Conservation (phyloP, 1,284 basidiomycete species). For the Sporisorium exsertum region DNA sequence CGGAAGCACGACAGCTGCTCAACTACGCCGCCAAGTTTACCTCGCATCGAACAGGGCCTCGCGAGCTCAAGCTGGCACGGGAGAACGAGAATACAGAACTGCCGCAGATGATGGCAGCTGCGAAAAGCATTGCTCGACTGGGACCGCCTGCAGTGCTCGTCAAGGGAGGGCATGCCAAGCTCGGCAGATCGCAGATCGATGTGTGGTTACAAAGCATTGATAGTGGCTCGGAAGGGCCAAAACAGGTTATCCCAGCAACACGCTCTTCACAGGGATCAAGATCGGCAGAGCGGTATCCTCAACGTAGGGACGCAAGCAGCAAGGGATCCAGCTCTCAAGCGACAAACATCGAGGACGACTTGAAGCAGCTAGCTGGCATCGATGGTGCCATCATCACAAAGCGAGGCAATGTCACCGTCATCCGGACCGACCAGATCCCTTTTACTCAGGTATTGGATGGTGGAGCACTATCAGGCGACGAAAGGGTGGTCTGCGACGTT, state of each 20-base stretch:
- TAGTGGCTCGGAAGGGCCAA: neutral
- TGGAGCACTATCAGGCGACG: neutral
- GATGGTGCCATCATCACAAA: constrained; percentile 32
- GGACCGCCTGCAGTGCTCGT: constrained; percentile 78
- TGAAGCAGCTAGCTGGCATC: constrained; percentile 30
- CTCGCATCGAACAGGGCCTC: constrained; percentile 19
- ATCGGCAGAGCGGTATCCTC: constrained; percentile 20
- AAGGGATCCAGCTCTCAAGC: neutral
- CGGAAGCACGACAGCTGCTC: constrained; percentile 80
- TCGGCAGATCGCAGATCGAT: constrained; percentile 28
- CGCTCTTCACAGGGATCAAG: neutral
- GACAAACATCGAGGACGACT: constrained; percentile 8
- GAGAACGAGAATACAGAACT: constrained; percentile 27
- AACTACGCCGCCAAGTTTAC: constrained; percentile 52
- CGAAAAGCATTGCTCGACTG: constrained; percentile 73
- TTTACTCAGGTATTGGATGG: constrained; percentile 31
- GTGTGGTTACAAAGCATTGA: constrained; percentile 7
- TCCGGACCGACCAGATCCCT: constrained; percentile 46
- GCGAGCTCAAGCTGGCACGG: constrained; percentile 27
- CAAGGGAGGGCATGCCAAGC: constrained; percentile 86
- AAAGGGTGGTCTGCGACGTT: constrained; percentile 78
- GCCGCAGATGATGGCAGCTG: constrained; percentile 70
- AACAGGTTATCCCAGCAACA: neutral
- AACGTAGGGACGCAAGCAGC: constrained; percentile 1
- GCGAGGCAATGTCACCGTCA: constrained; percentile 24